Conservation (phyloP, 306 rosid genomes). For the Corylus avellana region DNA sequence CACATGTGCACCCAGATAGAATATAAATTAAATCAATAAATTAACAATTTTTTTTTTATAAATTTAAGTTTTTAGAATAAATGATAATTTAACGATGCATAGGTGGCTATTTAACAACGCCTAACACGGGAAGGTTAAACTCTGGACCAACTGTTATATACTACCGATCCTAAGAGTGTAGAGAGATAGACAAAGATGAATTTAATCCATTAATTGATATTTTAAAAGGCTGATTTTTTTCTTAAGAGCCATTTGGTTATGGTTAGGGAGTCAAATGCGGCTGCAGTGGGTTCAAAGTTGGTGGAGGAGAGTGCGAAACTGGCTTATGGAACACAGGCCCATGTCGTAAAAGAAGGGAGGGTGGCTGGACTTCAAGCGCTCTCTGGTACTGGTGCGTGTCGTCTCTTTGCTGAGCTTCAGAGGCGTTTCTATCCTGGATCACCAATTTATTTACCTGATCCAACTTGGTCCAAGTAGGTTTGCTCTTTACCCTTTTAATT, state of each 20-base stretch:
- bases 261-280: conserved; percentile 34
- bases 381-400: conserved; percentile 48
- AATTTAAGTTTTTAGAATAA: too few species aligned
- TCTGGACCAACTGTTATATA: too few species aligned
- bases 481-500: background rate
- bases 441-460: conserved; percentile 35
- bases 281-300: conserved; percentile 27
- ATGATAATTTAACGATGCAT: too few species aligned
- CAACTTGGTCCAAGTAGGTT: conserved; percentile 48
- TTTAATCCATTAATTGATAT: background rate
- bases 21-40: too few species aligned
- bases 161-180: too few species aligned
- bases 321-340: conserved; percentile 38
- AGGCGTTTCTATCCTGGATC: conserved; percentile 34
- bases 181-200: too few species aligned
- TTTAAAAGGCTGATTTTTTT: background rate
- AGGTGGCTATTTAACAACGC: too few species aligned
- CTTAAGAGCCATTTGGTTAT: conserved; percentile 9
- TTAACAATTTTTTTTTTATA: too few species aligned
- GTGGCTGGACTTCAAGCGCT: conserved; percentile 38
- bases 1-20: background rate
- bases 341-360: conserved; percentile 21
- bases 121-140: too few species aligned
- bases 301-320: conserved; percentile 42
- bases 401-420: conserved; percentile 44